Conservation (phyloP, 805 yeast species). For the Scheffersomyces coipomensis region DNA sequence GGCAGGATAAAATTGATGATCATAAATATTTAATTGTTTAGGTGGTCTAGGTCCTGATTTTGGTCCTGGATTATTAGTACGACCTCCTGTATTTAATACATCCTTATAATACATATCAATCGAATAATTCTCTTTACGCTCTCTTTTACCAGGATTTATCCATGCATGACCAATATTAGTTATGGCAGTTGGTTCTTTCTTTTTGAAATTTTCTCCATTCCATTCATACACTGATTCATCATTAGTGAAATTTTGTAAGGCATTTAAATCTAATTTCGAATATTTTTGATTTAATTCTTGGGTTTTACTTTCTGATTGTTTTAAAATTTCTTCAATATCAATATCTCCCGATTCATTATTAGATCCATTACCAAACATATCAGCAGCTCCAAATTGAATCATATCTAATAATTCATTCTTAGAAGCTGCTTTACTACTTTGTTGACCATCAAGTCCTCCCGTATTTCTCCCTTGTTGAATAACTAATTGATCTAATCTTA, state of each 20-base stretch:
- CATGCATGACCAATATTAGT: slow-evolving; percentile 57
- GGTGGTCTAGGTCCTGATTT: slow-evolving; percentile 78
- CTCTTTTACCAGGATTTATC: slow-evolving; percentile 86
- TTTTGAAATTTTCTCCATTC: slow-evolving; percentile 82
- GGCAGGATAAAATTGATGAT: slow-evolving; percentile 89
- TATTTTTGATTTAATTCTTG: slow-evolving; percentile 60
- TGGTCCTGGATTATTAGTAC: slow-evolving; percentile 39
- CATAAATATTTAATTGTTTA: slow-evolving; percentile 75
- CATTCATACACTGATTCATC: slow-evolving; percentile 76
- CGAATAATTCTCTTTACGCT: slow-evolving; percentile 79
- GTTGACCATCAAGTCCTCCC: slow-evolving; percentile 28
- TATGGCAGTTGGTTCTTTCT: slow-evolving; percentile 52
- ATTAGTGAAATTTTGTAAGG: slow-evolving; percentile 70
- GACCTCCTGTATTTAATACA: slow-evolving; percentile 71
- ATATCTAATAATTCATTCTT: slow-evolving; percentile 75
- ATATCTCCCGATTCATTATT: slow-evolving; percentile 42
- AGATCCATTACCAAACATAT: slow-evolving; percentile 44
- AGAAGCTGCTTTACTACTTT: slow-evolving; percentile 41
- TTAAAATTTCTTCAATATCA: slow-evolving; percentile 62
- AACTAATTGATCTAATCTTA: slow-evolving; percentile 76
- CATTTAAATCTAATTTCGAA: slow-evolving; percentile 68
- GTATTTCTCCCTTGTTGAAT: slow-evolving; percentile 69
- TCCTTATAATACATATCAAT: slow-evolving; percentile 86
- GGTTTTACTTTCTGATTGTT: slow-evolving; percentile 63
- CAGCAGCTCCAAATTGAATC: slow-evolving; percentile 83